Conservation (phyloP, 2,329 filamentous ascomycete species). For the Fusarium oligoseptatum region DNA sequence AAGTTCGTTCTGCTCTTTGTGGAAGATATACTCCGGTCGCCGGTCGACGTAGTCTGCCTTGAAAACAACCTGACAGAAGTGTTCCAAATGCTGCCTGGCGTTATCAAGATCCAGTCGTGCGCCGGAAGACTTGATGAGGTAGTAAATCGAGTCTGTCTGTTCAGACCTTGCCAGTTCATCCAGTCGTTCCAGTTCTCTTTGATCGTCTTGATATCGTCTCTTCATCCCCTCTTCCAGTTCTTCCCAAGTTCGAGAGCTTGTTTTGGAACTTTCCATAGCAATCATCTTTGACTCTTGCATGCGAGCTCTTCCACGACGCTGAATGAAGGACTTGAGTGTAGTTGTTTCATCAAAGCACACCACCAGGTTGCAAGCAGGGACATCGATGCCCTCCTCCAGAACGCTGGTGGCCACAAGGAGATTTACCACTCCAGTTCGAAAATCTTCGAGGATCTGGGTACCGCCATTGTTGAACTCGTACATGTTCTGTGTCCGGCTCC, state of each 20-base stretch:
- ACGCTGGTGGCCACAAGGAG: constrained; percentile 74
- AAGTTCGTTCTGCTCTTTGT: constrained; percentile 46
- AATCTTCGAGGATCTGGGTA: constrained; percentile 57
- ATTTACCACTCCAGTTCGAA: constrained; percentile 67
- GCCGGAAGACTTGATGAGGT: constrained; percentile 60
- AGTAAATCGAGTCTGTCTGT: constrained; percentile 40
- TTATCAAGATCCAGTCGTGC: constrained; percentile 80
- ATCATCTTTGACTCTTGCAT: constrained; percentile 65
- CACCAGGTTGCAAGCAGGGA: constrained; percentile 73
- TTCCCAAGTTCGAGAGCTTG: constrained; percentile 67
- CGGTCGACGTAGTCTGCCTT: constrained; percentile 71
- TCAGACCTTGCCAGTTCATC: constrained; percentile 62
- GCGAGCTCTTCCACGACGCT: constrained; percentile 67
- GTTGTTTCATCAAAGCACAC: constrained; percentile 66
- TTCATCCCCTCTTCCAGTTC: constrained; percentile 81
- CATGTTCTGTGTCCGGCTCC: constrained; percentile 56
- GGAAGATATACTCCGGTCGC: constrained; percentile 76
- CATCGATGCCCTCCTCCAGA: constrained; percentile 76
- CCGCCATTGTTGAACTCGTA: constrained; percentile 52
- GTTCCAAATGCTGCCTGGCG: constrained; percentile 80
- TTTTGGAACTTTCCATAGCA: constrained; percentile 52
- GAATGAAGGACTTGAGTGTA: constrained; percentile 70
- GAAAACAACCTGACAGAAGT: constrained; percentile 79
- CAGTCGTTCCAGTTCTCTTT: constrained; percentile 62
- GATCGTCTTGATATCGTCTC: constrained; percentile 74